Percentiles rank a stretch among this genome's conserved stretches.
phyloP scores from a whole-genome alignment of 352 stramenopile species.

The Thalassiosira pacifica region DNA sequence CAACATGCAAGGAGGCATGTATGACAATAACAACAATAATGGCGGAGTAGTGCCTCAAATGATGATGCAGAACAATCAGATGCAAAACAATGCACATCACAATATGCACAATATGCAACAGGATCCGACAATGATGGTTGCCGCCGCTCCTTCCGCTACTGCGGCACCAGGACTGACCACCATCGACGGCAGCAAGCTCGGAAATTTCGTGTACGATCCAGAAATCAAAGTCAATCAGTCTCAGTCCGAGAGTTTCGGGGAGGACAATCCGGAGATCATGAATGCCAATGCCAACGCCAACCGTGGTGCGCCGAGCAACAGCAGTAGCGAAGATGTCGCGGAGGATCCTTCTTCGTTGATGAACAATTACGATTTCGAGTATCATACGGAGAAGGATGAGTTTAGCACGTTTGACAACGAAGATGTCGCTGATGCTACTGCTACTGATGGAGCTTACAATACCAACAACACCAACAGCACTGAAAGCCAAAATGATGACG shows the following conservation, averaged over 20 bases:
- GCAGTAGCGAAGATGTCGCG: too few relatives aligned
- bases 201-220: conserved; percentile 24
- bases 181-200: conserved; percentile 2
- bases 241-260: too few relatives aligned
- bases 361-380: conserved; percentile 48
- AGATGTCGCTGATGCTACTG: neutral
- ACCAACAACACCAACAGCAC: too few relatives aligned
- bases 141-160: neutral
- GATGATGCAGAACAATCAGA: conserved; percentile 1
- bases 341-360: neutral
- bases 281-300: too few relatives aligned
- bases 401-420: conserved; percentile 18
- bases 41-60: too few relatives aligned
- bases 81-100: neutral
- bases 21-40: neutral
- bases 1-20: too few relatives aligned
- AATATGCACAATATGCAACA: neutral
- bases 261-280: too few relatives aligned
- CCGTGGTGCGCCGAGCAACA: neutral
- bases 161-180: neutral
- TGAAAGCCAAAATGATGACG: neutral
- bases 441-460: too few relatives aligned
- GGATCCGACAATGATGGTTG: too few relatives aligned
- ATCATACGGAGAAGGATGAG: conserved; percentile 51
- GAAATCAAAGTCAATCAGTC: too few relatives aligned